A percentile compares a stretch with the other conserved stretches of the same genome.
phyloP scores from a whole-genome alignment of 495 filamentous ascomycete genomes.

The Annulohypoxylon stygium region DNA sequence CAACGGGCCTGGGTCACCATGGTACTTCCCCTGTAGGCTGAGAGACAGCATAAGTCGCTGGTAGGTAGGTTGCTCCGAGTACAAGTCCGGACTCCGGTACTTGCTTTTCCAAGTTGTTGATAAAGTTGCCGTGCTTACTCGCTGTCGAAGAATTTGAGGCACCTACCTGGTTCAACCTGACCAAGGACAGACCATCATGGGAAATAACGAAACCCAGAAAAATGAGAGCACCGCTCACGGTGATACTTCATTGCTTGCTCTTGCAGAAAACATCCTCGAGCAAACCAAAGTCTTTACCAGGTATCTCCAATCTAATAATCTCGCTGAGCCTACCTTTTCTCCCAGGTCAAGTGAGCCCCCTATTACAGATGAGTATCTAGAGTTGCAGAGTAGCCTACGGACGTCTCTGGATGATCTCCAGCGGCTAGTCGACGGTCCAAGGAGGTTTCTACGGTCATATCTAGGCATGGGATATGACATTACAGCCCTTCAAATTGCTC shows the following conservation, averaged over 20 bases:
- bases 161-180: not conserved
- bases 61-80: not conserved
- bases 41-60: not conserved
- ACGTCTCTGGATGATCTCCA: not conserved
- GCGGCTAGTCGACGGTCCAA: not conserved
- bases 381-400: not conserved
- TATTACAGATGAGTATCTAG: not conserved
- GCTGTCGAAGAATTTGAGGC: not conserved
- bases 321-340: not conserved
- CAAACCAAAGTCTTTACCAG: not conserved
- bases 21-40: not conserved
- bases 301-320: not conserved
- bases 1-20: not conserved
- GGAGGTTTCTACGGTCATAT: not conserved
- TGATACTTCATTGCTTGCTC: not conserved
- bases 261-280: not conserved
- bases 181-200: not conserved
- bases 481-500: not conserved
- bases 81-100: not conserved
- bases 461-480: not conserved
- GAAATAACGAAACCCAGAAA: not conserved
- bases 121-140: not conserved
- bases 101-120: not conserved
- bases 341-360: not conserved
- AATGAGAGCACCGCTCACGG: not conserved